Conservation (phyloP, 2,329 filamentous ascomycete species). For the Penicillium sp. region DNA sequence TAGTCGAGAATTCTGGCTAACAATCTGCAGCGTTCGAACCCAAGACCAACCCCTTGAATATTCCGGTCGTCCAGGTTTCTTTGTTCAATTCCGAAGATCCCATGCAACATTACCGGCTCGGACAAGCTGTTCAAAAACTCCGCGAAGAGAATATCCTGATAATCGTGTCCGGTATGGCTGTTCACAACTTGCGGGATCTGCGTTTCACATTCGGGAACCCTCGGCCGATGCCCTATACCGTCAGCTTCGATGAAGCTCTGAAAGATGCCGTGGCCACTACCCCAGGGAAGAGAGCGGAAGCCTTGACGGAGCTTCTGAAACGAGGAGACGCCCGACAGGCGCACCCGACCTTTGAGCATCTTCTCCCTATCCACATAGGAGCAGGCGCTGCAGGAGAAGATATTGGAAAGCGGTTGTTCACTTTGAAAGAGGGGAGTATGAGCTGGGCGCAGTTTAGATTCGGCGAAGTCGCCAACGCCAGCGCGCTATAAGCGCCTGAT, state of each 20-base stretch:
- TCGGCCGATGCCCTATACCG: conserved; percentile 60
- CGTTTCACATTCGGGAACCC: conserved; percentile 51
- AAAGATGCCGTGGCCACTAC: conserved; percentile 64
- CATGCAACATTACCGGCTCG: conserved; percentile 69
- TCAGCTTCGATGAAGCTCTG: conserved; percentile 70
- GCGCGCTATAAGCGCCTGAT: conserved; percentile 28
- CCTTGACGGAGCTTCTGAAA: conserved; percentile 53
- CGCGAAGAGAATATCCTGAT: conserved; percentile 71
- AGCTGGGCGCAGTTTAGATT: conserved; percentile 62
- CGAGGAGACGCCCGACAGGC: conserved; percentile 62
- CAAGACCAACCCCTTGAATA: conserved; percentile 63
- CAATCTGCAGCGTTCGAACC: conserved; percentile 61
- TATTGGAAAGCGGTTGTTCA: conserved; percentile 53
- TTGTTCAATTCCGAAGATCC: conserved; percentile 69
- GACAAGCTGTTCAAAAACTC: conserved; percentile 67
- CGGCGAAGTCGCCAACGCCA: conserved; percentile 40
- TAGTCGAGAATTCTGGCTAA: conserved; percentile 27
- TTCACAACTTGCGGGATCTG: conserved; percentile 69
- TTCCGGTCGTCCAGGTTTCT: conserved; percentile 75
- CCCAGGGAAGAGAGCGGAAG: conserved; percentile 48
- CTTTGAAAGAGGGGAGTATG: conserved; percentile 56
- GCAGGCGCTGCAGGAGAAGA: conserved; percentile 61
- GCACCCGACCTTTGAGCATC: conserved; percentile 68
- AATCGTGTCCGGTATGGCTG: conserved; percentile 75
- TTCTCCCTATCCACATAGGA: conserved; percentile 64